Evolutionary conservation across 2,329 filamentous ascomycete species (phyloP).

Genomic region (Lojkania enalia): DNA sequence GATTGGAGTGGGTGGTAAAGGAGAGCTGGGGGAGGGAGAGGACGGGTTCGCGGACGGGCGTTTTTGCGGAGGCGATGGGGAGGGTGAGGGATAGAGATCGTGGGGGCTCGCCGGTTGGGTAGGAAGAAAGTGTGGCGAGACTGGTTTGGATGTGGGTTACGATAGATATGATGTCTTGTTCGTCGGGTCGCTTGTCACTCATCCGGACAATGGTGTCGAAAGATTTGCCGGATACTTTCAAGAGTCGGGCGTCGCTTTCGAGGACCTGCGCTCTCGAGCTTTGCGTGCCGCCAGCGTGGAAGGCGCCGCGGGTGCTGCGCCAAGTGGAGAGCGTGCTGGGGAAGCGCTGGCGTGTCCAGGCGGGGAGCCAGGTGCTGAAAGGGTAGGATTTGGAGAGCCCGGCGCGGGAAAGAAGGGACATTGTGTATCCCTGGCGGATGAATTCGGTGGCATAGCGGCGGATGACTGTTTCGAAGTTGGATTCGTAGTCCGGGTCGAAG

Average conservation of each 20-base stretch:
- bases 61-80: background rate
- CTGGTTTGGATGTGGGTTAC: background rate
- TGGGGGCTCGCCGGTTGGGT: background rate
- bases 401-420: background rate
- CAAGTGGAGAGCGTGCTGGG: background rate
- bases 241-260: background rate
- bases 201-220: conserved; percentile 1
- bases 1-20: background rate
- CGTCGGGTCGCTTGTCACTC: background rate
- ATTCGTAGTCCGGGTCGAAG: conserved; percentile 1
- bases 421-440: background rate
- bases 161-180: background rate
- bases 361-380: background rate
- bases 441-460: conserved; percentile 1
- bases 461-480: background rate
- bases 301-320: background rate
- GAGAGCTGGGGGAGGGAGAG: background rate
- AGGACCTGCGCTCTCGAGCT: background rate
- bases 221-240: background rate
- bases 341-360: background rate
- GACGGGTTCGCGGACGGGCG: background rate
- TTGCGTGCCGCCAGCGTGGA: background rate
- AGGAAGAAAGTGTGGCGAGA: background rate
- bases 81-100: background rate
- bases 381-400: conserved; percentile 1